phyloP scores from a whole-genome alignment of 192 early-diverging fungal species.

The Coemansia sp. region DNA sequence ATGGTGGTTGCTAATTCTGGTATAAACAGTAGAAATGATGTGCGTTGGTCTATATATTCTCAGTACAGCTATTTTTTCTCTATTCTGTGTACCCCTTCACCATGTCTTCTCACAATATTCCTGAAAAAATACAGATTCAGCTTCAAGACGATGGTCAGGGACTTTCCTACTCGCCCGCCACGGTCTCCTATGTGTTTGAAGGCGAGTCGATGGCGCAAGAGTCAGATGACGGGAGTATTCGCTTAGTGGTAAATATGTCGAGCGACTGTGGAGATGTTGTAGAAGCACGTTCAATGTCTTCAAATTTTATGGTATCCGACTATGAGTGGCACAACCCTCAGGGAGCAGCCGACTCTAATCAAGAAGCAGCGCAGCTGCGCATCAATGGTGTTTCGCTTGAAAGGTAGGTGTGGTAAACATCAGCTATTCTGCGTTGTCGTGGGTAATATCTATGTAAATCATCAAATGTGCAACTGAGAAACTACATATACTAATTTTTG shows the following conservation, averaged over 20 bases:
- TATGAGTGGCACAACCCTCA: conserved; percentile 22
- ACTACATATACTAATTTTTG: too few relatives aligned
- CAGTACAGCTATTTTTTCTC: too few relatives aligned
- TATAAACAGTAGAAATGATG: too few relatives aligned
- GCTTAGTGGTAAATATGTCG: conserved; percentile 39
- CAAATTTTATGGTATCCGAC: conserved; percentile 33
- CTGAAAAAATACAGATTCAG: conserved; percentile 25
- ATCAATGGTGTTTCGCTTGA: conserved; percentile 21
- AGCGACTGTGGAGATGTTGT: conserved; percentile 13
- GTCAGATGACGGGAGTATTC: conserved; percentile 12
- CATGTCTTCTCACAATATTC: not conserved
- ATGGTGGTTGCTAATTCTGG: too few relatives aligned
- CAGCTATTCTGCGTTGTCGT: too few relatives aligned
- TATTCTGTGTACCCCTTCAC: too few relatives aligned
- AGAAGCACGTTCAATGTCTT: conserved; percentile 23
- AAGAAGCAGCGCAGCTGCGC: conserved; percentile 5
- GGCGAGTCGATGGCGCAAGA: conserved; percentile 36
- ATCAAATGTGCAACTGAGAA: too few relatives aligned
- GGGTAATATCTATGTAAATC: too few relatives aligned
- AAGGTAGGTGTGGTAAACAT: conserved; percentile 4
- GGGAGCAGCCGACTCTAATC: not conserved
- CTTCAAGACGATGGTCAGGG: conserved; percentile 26
- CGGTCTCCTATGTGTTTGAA: conserved; percentile 29
- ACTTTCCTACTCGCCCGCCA: conserved; percentile 19
- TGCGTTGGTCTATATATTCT: too few relatives aligned